Evolutionary conservation across 2,329 filamentous ascomycete species (phyloP), one percentile per base, ranked within the genome.

Genomic region (Cercospora janseana): DNA sequence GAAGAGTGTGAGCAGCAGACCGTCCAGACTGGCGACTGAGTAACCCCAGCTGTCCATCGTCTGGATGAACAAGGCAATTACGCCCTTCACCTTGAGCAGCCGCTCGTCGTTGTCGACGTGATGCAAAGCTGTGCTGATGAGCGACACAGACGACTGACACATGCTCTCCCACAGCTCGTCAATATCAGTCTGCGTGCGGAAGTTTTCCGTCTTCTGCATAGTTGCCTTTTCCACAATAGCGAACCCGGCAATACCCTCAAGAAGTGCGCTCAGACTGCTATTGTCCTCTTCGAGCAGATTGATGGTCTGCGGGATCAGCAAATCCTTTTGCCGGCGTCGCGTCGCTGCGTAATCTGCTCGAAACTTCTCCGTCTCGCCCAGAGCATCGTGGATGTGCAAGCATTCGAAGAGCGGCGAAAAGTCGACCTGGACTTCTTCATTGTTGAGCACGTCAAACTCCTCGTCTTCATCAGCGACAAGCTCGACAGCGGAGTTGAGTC

Each of bases 121-220:
- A 42, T 81, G 79, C 4, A 98, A 74, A 0, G 88, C 86, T 60
- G 85, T 88, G 1, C 85, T 84, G 55, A 95, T 94, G 40, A 97
- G 75, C 6, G 79, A 80, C 59, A 97, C 89, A 0, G 88, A 86
- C 35, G 86, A 84, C 63, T 91, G 88, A 65, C 92, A 97, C 88
- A 97, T 93, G 0, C 91, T 96, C 63, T 97, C 92, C 93, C 93
- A 98, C 2, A 98, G 75, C 70, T 97, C 93, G 65, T 98, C 93
- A n/a, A 96, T 91, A 73, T 98, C 93, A 58, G 87, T 81, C 8
- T 82, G 75, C 21, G 89, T 86, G 56, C 93, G 83, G 42, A 98
- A 75, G 63, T 93, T 88, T 1, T 89, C 88, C 0, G 86, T 85
- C 59, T 87, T 86, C 58, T 85, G 85, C 83, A 96, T 90, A 0